Evolutionary conservation across 1,284 basidiomycete genomes (phyloP), one percentile per base, ranked within the genome.

Genomic region (Fomitopsis betulina): DNA sequence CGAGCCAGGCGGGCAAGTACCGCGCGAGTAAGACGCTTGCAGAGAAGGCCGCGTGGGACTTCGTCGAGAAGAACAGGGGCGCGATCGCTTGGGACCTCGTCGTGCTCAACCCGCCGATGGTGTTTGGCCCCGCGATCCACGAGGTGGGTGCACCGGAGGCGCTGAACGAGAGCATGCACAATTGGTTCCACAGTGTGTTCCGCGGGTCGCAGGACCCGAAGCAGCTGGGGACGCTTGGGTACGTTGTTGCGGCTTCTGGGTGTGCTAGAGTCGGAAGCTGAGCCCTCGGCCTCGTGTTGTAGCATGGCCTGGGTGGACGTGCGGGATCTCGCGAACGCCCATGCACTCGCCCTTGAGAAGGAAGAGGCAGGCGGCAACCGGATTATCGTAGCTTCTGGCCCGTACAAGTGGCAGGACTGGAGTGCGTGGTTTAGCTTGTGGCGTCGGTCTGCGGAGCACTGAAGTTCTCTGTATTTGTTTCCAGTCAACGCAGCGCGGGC

Each of bases 11-110:
- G 5, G 67, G 71, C 45, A 84, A 82, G 65, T 89, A 89, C 68
- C 71, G 76, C 53, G 81, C 79, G 23, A 82, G 79, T 27, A 92
- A 93, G 76, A 83, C 81, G 5, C 74, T 92, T 2, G 88, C 90
- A 4, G 91, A 93, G 68, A 74, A 70, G 63, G 78, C 78, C 19
- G 81, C 81, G 5, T 86, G 82, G 83, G 75, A 81, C 47, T 86
- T 86, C 60, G 72, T 79, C 58, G 75, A 84, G 58, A 76, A 83
- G 61, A 72, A 87, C 65, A 81, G 83, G 67, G 65, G 70, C 0
- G 66, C 59, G 25, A 68, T 79, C 12, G 62, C 66, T 9, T 89
- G 81, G 78, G 84, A 87, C 59, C 68, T 86, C 25, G 78, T 76
- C 10, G 75, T 76, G 0, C 72, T 89, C 59, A 79, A 81, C 68